Base-by-base conservation (phyloP, 176 grass and related monocot genomes). In the Oryza nivara region DNA sequence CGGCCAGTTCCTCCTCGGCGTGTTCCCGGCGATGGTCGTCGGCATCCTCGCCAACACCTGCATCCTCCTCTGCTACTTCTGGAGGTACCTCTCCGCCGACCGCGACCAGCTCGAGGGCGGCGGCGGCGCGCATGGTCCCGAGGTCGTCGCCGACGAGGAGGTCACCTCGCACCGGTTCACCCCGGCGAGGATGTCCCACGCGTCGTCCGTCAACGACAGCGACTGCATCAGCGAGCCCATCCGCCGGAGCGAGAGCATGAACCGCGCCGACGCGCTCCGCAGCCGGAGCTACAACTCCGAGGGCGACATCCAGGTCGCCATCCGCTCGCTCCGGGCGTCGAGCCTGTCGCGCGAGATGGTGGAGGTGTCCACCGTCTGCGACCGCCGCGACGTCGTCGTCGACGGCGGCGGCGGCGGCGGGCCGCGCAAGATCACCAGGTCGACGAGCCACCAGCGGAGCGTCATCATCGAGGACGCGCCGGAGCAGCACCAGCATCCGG, bases 141-240 rank as follows among this genome's bases (percentile, higher is more conserved):
- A 96, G 22, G 72, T 90, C 19, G 73, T 91, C 11, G 90, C 86
- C 17, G 93, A 92, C 45, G 87, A 92, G 10, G 96, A 99, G 70
- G 83, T 92, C 61, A 86, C 85, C 77, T 96, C 93, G 19, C 96
- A 99, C 86, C 81, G 93, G 9, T 99, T 99, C 80, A 96, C 93
- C 32, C 96, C 96, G 0, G 96, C 96, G 0, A 79, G 89, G 6
- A 91, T 99, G 96, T 99, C 93, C 0, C 93, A 92, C 78, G 82
- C 85, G 2, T 90, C 87, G 6, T 90, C 92, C 5, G 65, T 74
- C 7, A 87, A 92, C 17, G 83, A 83, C n/a, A 28, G 16, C 61
- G 82, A 86, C 70, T 73, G 77, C 76, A 5, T 82, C 63, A 76
- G 61, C 83, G 88, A 86, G 73, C 79, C 83, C 9, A 82, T 86